phyloP scores from a whole-genome alignment of 306 rosid genomes.

The Acmispon strigosus region DNA sequence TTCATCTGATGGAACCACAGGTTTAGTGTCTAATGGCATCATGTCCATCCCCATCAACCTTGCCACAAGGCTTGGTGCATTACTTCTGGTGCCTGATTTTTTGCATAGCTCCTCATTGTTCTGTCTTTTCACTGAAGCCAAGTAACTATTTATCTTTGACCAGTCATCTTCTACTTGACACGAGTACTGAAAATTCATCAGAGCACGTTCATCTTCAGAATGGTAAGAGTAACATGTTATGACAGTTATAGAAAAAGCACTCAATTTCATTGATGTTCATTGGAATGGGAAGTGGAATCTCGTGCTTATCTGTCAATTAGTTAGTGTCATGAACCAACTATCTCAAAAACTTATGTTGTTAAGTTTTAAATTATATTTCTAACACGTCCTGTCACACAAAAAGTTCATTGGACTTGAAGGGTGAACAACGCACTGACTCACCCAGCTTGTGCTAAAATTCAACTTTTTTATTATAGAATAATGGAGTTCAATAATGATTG shows the following conservation, averaged over 20 bases:
- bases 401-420: too few species aligned
- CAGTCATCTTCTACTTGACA: slow-evolving; percentile 38
- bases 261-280: background rate
- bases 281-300: background rate
- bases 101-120: slow-evolving; percentile 56
- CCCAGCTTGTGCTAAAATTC: too few species aligned
- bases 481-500: too few species aligned
- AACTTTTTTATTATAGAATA: too few species aligned
- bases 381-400: too few species aligned
- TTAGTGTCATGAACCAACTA: too few species aligned
- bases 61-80: slow-evolving; percentile 73
- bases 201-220: slow-evolving; percentile 2
- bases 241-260: background rate
- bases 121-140: slow-evolving; percentile 60
- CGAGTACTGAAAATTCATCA: slow-evolving; percentile 29
- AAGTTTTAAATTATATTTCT: too few species aligned
- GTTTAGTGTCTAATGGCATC: slow-evolving; percentile 39
- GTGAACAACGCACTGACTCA: too few species aligned
- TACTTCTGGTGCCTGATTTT: slow-evolving; percentile 33
- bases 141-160: slow-evolving; percentile 33
- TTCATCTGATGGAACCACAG: slow-evolving; percentile 35
- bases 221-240: background rate
- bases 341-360: too few species aligned
- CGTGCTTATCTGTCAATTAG: too few species aligned
- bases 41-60: slow-evolving; percentile 82